phyloP scores from a whole-genome alignment of 192 early-diverging fungal genomes.

The Backusella macrospora region DNA sequence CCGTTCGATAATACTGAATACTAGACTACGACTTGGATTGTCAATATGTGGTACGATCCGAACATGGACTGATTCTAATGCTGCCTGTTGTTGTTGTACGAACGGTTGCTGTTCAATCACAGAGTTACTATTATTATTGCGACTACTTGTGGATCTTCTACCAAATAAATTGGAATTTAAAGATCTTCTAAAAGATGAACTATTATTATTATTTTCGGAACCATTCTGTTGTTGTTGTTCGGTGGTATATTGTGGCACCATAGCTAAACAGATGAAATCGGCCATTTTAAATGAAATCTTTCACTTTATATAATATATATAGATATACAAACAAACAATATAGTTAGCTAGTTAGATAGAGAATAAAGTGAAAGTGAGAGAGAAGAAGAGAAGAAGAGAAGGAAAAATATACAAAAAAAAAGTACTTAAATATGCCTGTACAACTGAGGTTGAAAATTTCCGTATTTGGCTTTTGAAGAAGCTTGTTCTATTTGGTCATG shows the following conservation, averaged over 20 bases:
- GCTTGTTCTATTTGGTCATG: conserved; percentile 8
- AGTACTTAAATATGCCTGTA: background rate
- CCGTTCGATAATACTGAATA: conserved; percentile 62
- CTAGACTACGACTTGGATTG: conserved; percentile 15
- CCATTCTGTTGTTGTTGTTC: background rate
- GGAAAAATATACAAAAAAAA: background rate
- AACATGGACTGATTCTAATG: background rate
- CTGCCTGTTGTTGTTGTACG: background rate
- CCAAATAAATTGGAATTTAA: conserved; percentile 15
- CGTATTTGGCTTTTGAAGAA: conserved; percentile 6
- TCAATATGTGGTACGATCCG: conserved; percentile 27
- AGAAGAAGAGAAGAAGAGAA: conserved; percentile 8
- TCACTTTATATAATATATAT: background rate
- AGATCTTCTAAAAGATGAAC: conserved; percentile 23
- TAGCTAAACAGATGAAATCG: conserved; percentile 26
- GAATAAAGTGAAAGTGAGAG: background rate
- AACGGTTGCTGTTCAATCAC: background rate
- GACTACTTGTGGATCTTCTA: conserved; percentile 18
- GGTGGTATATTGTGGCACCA: conserved; percentile 4
- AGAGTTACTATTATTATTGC: background rate
- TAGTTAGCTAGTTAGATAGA: background rate
- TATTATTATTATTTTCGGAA: background rate
- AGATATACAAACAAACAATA: background rate
- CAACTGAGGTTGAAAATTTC: conserved; percentile 3
- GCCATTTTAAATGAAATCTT: conserved; percentile 18